A percentile compares a stretch with the other conserved stretches of the same genome.
Conservation (phyloP, 2,329 filamentous ascomycete species). For the Chaetomium olivaceum region DNA sequence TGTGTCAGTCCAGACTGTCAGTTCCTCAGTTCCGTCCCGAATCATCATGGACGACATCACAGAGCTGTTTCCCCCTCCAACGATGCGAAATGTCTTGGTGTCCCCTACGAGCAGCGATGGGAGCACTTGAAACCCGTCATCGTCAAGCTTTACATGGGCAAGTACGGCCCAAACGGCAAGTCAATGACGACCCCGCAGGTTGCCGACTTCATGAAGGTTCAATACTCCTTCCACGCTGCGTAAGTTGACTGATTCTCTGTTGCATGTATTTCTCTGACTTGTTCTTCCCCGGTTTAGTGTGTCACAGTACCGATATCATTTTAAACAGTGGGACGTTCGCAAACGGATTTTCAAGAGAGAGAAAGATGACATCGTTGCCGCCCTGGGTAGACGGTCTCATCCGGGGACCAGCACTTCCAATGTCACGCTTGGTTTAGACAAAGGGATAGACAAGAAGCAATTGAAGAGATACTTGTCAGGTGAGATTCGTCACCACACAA, state of each 20-base stretch:
- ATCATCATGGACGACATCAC: conserved; percentile 7
- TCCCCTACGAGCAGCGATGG: conserved; percentile 13
- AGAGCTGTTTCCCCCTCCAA: conserved; percentile 4
- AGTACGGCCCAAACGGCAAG: conserved; percentile 12
- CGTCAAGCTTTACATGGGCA: conserved; percentile 13
- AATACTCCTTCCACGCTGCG: conserved; percentile 10
- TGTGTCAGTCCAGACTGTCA: no score
- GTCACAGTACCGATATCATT: conserved; percentile 13
- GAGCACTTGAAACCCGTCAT: conserved; percentile 11
- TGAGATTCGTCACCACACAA: conserved; percentile 7
- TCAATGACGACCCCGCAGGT: conserved; percentile 14
- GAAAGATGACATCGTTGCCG: not conserved
- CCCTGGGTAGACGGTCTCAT: not conserved
- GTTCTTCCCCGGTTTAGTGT: not conserved
- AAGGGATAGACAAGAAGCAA: conserved; percentile 15
- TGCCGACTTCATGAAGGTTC: conserved; percentile 11
- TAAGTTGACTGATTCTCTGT: not conserved
- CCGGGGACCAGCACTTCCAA: conserved; percentile 4
- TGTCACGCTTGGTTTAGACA: conserved; percentile 6
- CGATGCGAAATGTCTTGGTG: conserved; percentile 5
- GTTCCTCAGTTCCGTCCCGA: no score
- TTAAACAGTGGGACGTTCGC: conserved; percentile 15
- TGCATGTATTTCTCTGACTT: not conserved
- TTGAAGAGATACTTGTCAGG: conserved; percentile 9
- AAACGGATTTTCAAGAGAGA: not conserved